Evolutionary conservation across 257 asterid genomes (phyloP), one percentile per base, ranked within the genome.

Genomic region (Jasminum sambac): DNA sequence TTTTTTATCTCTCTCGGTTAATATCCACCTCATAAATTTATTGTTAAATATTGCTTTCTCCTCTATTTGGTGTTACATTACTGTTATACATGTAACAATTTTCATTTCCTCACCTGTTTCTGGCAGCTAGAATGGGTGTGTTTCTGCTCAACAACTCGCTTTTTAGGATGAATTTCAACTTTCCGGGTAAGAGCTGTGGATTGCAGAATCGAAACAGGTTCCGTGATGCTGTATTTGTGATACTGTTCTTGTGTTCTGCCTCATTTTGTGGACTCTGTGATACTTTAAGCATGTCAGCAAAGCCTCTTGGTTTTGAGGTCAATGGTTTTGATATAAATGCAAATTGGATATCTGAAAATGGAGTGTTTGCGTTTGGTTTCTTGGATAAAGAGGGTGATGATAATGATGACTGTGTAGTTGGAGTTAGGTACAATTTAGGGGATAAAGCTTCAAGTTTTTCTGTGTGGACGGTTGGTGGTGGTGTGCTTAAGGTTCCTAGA

Each of bases 351-450:
- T 87, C 94, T 52, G 78, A 78, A 83, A 87, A 81, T 81, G 86
- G 94, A 81, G 85, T 74, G 71, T 88, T 88, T 82, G 79, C 89
- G 57, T 85, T 88, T 82, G 95, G 91, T 66, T 88, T 88, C 91
- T 76, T 84, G 82, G 85, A 78, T 77, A 81, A 74, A 41, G 80
- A 80, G 66, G 87, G 74, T 78, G 79, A 66, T 43, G 81, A 69
- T 65, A 76, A 11, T 48, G 83, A 81, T 78, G 85, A 76, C 38
- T 84, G 48, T 67, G 81, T 68, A 77, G 89, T 85, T 63, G 95
- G 95, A 0, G 65, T 88, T 55, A 80, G 71, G 84, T 88, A 88
- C 71, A 85, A 82, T 48, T 69, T 85, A 38, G 91, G 83, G 63
- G 84, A 71, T 69, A 70, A 72, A 71, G 69, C 77, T 77, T 75